Evolutionary conservation across 805 yeast species (phyloP).

Genomic region (Barnettozyma botsteinii): DNA sequence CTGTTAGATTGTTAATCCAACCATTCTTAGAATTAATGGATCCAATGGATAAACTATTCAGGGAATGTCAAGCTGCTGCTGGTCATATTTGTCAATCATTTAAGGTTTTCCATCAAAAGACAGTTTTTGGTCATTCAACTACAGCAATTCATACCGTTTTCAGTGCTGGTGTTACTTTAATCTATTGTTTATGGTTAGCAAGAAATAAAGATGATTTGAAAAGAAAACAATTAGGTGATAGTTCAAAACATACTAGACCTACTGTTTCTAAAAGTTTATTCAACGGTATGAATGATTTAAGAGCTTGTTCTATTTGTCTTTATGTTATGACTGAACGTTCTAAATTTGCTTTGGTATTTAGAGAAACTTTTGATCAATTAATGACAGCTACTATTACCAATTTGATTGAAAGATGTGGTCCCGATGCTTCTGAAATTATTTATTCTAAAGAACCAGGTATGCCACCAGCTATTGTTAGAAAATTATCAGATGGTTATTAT

Average conservation of each 20-base stretch:
- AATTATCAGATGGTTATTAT: slow-evolving; percentile 26
- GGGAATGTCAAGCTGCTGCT: slow-evolving; percentile 67
- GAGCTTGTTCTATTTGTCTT: slow-evolving; percentile 59
- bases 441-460: slow-evolving; percentile 42
- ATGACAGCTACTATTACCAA: slow-evolving; percentile 62
- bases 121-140: slow-evolving; percentile 58
- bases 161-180: slow-evolving; percentile 62
- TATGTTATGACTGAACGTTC: slow-evolving; percentile 66
- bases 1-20: slow-evolving; percentile 55
- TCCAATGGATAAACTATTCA: slow-evolving; percentile 54
- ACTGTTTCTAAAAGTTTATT: slow-evolving; percentile 47
- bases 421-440: slow-evolving; percentile 53
- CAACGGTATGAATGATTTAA: slow-evolving; percentile 53
- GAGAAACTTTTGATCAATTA: slow-evolving; percentile 64
- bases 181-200: slow-evolving; percentile 62
- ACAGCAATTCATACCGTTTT: slow-evolving; percentile 63
- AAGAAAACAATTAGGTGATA: slow-evolving; percentile 49
- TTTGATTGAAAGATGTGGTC: slow-evolving; percentile 56
- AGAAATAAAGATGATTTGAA: slow-evolving; percentile 56
- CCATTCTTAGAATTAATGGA: slow-evolving; percentile 58
- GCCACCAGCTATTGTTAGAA: slow-evolving; percentile 55
- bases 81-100: slow-evolving; percentile 63
- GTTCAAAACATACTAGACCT: slow-evolving; percentile 55
- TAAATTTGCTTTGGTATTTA: slow-evolving; percentile 51
- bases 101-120: slow-evolving; percentile 57